Evolutionary conservation across 1,139 yeast species (phyloP).

Genomic region (Yamadazyma triangularis): DNA sequence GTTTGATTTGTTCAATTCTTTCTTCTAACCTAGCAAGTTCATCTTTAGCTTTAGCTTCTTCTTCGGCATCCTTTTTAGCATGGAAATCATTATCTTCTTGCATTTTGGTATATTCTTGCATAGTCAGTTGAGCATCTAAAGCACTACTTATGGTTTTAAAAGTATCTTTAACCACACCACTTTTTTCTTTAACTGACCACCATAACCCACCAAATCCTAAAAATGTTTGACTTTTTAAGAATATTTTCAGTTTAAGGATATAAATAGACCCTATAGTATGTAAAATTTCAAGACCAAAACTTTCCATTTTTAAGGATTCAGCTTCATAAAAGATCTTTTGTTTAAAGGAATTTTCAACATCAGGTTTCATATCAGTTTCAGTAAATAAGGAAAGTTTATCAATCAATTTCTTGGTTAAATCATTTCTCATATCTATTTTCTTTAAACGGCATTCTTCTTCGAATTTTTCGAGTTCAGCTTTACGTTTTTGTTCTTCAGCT

Average conservation of each 20-base stretch:
- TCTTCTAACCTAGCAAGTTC: constrained; percentile 11
- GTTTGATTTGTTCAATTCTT: constrained; percentile 15
- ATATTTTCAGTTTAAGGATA: constrained; percentile 59
- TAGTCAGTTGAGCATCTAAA: constrained; percentile 82
- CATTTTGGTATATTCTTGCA: constrained; percentile 74
- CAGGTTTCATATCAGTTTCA: constrained; percentile 72
- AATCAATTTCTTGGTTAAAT: constrained; percentile 58
- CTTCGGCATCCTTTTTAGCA: constrained; percentile 36
- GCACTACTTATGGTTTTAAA: constrained; percentile 83
- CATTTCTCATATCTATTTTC: constrained; percentile 68
- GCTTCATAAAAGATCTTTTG: constrained; percentile 78
- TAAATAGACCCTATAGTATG: constrained; percentile 84
- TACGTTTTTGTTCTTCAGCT: constrained; percentile 42
- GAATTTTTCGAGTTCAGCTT: constrained; percentile 66
- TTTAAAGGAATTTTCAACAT: constrained; percentile 63
- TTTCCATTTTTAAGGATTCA: constrained; percentile 84
- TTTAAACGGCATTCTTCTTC: constrained; percentile 75
- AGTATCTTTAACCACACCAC: constrained; percentile 79
- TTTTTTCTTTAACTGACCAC: constrained; percentile 81
- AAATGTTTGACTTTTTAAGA: constrained; percentile 61
- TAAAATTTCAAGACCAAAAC: constrained; percentile 86
- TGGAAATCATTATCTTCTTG: constrained; percentile 57
- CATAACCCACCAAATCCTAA: constrained; percentile 84
- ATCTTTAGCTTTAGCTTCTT: constrained; percentile 19
- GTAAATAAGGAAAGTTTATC: constrained; percentile 73